Percentiles rank a stretch among this genome's conserved stretches.
These are phyloP conservation scores for Collybia sp. DNA, from an alignment of 768 basidiomycete species.

Conservation along the genomic window DNA sequence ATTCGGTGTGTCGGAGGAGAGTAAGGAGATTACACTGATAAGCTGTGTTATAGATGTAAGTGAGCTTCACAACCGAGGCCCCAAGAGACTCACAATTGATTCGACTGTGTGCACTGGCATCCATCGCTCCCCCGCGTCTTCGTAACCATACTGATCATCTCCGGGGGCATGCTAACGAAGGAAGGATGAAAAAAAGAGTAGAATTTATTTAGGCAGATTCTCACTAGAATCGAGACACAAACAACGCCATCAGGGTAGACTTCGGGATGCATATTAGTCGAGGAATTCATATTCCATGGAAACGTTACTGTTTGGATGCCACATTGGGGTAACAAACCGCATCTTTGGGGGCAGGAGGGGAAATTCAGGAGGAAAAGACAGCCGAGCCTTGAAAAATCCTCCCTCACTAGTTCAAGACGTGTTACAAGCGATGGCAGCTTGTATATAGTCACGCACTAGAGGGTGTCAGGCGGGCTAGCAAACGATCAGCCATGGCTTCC, in stretches of 20 bases:
- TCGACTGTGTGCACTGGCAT: conserved; percentile 96
- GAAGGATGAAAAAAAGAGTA: conserved; percentile 5
- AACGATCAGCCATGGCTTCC: conserved; percentile 13
- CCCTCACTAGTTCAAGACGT: conserved; percentile 65
- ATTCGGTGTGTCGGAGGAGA: conserved; percentile 90
- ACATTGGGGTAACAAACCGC: conserved; percentile 92
- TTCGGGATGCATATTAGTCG: conserved; percentile 24
- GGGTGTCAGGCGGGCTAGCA: conserved; percentile 81
- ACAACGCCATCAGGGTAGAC: conserved; percentile 93
- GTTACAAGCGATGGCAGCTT: conserved; percentile 7
- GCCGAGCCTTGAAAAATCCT: conserved; percentile 88
- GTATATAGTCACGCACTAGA: conserved; percentile 59
- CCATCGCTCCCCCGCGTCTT: conserved; percentile 97
- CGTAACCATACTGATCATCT: conserved; percentile 95
- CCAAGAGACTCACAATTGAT: conserved; percentile 66
- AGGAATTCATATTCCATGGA: background rate
- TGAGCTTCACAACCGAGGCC: too few relatives aligned
- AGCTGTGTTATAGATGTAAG: conserved; percentile 46
- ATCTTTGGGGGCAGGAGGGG: conserved; percentile 93
- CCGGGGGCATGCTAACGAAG: conserved; percentile 80
- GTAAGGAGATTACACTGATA: conserved; percentile 90
- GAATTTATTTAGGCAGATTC: conserved; percentile 14
- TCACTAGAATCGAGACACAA: conserved; percentile 91
- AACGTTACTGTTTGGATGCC: conserved; percentile 93
- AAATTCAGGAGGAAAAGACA: conserved; percentile 88